A percentile compares a stretch with the other conserved stretches of the same genome.
Evolutionary conservation across 805 yeast genomes (phyloP).

Genomic region (Pichia cephalocereana): DNA sequence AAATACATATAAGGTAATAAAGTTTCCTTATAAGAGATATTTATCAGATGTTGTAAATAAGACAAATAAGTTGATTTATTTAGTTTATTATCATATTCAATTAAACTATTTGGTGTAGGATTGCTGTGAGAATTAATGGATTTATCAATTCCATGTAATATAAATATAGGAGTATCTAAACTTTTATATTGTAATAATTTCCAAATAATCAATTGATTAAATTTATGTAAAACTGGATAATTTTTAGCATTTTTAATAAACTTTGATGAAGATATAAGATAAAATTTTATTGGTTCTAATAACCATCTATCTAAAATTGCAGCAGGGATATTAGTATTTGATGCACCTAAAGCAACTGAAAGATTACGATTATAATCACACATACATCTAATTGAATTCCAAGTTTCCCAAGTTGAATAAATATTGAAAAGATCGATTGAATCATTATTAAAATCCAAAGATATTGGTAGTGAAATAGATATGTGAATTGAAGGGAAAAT

Average conservation of each 20-base stretch:
- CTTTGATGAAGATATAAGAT: conserved; percentile 45
- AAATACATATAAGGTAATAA: conserved; percentile 23
- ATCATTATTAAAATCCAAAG: conserved; percentile 32
- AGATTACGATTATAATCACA: conserved; percentile 46
- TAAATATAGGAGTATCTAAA: conserved; percentile 31
- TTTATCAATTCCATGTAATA: conserved; percentile 48
- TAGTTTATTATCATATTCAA: background rate
- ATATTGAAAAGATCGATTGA: conserved; percentile 28
- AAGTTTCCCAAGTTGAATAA: conserved; percentile 63
- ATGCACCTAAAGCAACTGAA: conserved; percentile 70
- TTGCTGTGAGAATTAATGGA: conserved; percentile 8
- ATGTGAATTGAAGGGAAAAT: conserved; percentile 28
- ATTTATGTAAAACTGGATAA: conserved; percentile 56
- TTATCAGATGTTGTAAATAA: conserved; percentile 19
- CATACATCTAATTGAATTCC: conserved; percentile 55
- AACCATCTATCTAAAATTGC: conserved; percentile 52
- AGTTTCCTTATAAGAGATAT: conserved; percentile 13
- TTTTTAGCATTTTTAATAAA: conserved; percentile 52
- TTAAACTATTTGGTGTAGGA: background rate
- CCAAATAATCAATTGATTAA: conserved; percentile 41
- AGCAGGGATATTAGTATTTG: conserved; percentile 46
- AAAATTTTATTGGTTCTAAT: conserved; percentile 55
- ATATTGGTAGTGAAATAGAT: conserved; percentile 41
- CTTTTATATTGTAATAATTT: conserved; percentile 35
- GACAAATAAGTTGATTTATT: conserved; percentile 21